Percentiles rank a stretch among this genome's conserved stretches.
These are phyloP conservation scores for Microcyclosporella mali DNA, from an alignment of 2,329 filamentous ascomycete species.

Conservation along the genomic window DNA sequence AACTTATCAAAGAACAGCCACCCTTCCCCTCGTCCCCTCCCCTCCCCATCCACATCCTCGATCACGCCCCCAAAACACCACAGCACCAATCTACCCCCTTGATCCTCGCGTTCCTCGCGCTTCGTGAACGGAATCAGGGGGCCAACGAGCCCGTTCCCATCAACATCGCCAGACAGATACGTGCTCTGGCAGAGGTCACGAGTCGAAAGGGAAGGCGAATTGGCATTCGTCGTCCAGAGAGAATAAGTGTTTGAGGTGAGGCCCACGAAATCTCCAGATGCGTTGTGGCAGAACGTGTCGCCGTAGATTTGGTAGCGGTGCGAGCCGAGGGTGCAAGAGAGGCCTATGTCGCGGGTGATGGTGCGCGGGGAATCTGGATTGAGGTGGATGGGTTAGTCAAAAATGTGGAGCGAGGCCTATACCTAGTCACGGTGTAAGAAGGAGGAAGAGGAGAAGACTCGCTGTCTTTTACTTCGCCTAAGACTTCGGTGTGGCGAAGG, in stretches of 20 bases:
- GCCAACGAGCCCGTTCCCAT: not conserved
- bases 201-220: too few species aligned
- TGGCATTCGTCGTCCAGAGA: not conserved
- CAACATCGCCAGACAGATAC: slow-evolving; percentile 1
- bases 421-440: not conserved
- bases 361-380: slow-evolving; percentile 3
- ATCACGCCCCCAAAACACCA: slow-evolving; percentile 8
- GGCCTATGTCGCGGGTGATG: slow-evolving; percentile 7
- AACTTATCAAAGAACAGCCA: slow-evolving; percentile 8
- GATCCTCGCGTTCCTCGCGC: too few species aligned
- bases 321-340: not conserved
- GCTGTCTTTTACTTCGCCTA: slow-evolving; percentile 5
- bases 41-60: slow-evolving; percentile 4
- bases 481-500: slow-evolving; percentile 4
- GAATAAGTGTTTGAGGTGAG: slow-evolving; percentile 3
- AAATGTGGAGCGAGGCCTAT: not conserved
- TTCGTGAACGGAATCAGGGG: too few species aligned
- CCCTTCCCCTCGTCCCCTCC: slow-evolving; percentile 1
- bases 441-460: not conserved
- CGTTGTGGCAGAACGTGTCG: slow-evolving; percentile 9
- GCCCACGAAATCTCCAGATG: slow-evolving; percentile 1
- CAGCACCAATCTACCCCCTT: slow-evolving; percentile 1
- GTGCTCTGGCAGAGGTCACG: not conserved
- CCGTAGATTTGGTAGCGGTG: slow-evolving; percentile 7
- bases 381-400: not conserved